Conservation (phyloP, 495 filamentous ascomycete species). For the Durotheca rogersii region DNA sequence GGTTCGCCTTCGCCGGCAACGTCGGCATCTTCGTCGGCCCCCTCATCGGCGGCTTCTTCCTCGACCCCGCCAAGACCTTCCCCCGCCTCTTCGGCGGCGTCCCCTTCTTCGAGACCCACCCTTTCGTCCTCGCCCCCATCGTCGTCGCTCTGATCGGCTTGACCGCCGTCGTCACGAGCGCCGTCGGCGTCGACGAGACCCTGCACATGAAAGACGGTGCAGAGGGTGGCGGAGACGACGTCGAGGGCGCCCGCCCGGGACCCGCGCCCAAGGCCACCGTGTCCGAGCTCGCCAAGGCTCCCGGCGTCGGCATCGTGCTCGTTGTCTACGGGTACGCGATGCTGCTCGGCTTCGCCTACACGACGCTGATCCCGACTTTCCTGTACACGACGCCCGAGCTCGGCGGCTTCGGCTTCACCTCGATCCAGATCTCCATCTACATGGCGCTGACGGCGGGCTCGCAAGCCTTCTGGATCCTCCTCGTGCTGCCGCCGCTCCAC, state of each 20-base stretch:
- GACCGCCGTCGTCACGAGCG: conserved; percentile 49
- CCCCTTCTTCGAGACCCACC: conserved; percentile 60
- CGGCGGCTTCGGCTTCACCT: conserved; percentile 62
- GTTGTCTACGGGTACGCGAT: conserved; percentile 61
- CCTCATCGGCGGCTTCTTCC: conserved; percentile 62
- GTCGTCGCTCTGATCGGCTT: conserved; percentile 52
- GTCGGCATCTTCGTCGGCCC: conserved; percentile 69
- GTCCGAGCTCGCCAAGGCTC: conserved; percentile 56
- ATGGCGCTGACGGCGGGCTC: conserved; percentile 58
- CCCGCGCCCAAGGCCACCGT: conserved; percentile 50
- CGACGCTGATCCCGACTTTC: conserved; percentile 63
- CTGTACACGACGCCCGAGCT: conserved; percentile 56
- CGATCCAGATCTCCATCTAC: conserved; percentile 59
- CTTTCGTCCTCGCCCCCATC: conserved; percentile 64
- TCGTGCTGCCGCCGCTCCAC: conserved; percentile 64
- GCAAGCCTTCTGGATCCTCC: conserved; percentile 65
- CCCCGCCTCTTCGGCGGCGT: conserved; percentile 54
- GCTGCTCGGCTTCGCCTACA: conserved; percentile 64
- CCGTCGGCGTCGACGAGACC: conserved; percentile 59
- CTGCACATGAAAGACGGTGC: conserved; percentile 20
- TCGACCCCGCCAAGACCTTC: conserved; percentile 60
- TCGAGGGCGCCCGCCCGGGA: conserved; percentile 25
- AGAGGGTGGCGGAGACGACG: conserved; percentile 2
- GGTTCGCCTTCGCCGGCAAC: conserved; percentile 69
- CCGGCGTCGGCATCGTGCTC: conserved; percentile 63